Base-by-base conservation (phyloP, 805 yeast genomes). In the Kazachstania viticola region DNA sequence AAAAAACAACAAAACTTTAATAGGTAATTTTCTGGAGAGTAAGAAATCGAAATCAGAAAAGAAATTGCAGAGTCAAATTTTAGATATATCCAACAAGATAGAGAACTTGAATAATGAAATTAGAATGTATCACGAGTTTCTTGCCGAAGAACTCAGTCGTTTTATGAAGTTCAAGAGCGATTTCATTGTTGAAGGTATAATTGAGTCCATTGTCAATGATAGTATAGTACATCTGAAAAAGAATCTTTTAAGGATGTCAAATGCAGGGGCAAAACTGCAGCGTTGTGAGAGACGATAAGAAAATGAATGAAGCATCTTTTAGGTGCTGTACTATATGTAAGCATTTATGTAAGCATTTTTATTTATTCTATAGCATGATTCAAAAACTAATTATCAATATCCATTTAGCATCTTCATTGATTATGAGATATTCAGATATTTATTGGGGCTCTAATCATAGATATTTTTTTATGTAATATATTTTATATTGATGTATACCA, bases 71-170 rank as follows among this genome's bases (percentile, higher is more conserved):
- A 41, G 52, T 4, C 64, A 64, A 18, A 48, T 62, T 30, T 48
- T 62, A 4, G 67, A 62, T n/a, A 53, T 62, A 15, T 61, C 67
- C 29, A 49, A 54, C 21, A 59, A 58, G 25, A 49, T 78, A 26
- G 42, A 62, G 37, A 57, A 49, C 9, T 41, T 76, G 28, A 70
- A 66, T 37, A 37, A 46, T 14, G 71, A 65, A 3, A 64, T 79
- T 16, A 71, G 65, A 33, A 38, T 41, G 16, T 65, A 58, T n/a
- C 81, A 79, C 50, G 88, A 79, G 44, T 42, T 51, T 2, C 41
- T 78, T 3, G 85, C 87, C 1, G 66, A 71, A 31, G 79, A 75
- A 48, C 58, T 77, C 14, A 75, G 75, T 31, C 70, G 67, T 31
- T 76, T 70, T 37, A 54, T 78, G 41, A 62, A 60, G 32, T 74